phyloP scores from a whole-genome alignment of 352 stramenopile species.

The Blastocystis sp. region DNA sequence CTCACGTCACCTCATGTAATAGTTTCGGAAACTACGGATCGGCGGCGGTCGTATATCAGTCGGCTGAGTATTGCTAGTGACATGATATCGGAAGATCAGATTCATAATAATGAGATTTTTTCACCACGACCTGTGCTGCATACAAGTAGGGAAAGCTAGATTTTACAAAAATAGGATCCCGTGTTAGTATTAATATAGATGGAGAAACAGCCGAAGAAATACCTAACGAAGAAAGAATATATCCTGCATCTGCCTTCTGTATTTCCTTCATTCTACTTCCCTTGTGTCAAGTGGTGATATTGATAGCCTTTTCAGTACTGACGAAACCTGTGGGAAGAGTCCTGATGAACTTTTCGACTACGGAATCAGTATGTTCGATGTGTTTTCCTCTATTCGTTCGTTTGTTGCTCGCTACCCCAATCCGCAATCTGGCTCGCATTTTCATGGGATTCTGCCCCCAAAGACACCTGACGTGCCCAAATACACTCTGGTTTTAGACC shows the following conservation, averaged over 20 bases:
- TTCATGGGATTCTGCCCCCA: background rate
- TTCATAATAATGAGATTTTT: slow-evolving; percentile 12
- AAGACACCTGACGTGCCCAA: background rate
- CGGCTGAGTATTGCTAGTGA: background rate
- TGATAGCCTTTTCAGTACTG: slow-evolving; percentile 9
- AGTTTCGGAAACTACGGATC: background rate
- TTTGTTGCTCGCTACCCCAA: background rate
- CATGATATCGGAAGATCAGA: background rate
- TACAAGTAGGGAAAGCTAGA: background rate
- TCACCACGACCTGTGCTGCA: background rate
- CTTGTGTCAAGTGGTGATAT: background rate
- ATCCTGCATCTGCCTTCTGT: background rate
- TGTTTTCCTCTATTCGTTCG: slow-evolving; percentile 3
- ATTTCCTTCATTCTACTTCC: background rate
- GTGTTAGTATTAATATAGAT: background rate
- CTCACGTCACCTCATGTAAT: background rate
- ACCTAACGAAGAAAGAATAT: background rate
- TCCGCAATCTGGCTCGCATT: background rate
- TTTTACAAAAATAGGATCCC: background rate
- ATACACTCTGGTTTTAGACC: slow-evolving; percentile 84
- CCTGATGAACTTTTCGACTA: background rate
- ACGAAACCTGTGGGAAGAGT: background rate
- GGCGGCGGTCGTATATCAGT: background rate
- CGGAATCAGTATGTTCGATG: slow-evolving; percentile 19
- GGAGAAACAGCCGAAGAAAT: background rate